Percentiles rank a stretch among this genome's conserved stretches.
phyloP scores from a whole-genome alignment of 148 eudicot genomes.

The Rhododendron molle region DNA sequence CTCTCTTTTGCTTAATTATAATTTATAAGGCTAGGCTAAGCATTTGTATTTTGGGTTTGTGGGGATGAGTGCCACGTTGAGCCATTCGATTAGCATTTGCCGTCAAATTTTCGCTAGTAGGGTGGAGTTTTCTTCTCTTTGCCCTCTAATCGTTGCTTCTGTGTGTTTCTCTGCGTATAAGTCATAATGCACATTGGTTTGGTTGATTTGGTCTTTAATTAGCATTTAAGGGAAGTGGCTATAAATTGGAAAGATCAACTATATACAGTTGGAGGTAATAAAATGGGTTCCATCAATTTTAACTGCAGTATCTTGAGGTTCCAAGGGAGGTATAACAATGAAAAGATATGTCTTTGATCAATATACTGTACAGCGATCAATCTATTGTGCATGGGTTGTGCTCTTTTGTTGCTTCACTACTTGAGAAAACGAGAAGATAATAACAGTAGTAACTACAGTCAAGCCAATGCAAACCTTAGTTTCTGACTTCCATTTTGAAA shows the following conservation, averaged over 20 bases:
- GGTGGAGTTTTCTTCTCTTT: not conserved
- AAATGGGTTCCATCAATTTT: not conserved
- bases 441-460: not conserved
- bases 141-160: not conserved
- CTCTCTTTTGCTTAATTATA: not conserved
- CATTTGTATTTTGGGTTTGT: not conserved
- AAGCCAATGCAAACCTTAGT: not conserved
- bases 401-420: not conserved
- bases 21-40: not conserved
- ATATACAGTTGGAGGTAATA: not conserved
- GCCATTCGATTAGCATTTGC: not conserved
- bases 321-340: not conserved
- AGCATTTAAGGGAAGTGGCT: not conserved
- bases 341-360: not conserved
- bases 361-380: not conserved
- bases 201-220: not conserved
- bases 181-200: not conserved
- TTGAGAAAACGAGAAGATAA: not conserved
- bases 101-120: not conserved
- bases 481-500: not conserved
- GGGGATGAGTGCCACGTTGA: not conserved
- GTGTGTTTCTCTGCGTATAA: not conserved
- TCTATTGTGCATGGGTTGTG: not conserved
- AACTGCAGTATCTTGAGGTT: not conserved
- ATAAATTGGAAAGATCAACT: not conserved